These are phyloP conservation scores for Ophiocordyceps australis DNA, from an alignment of 2,329 filamentous ascomycete genomes.

Conservation along the genomic window DNA sequence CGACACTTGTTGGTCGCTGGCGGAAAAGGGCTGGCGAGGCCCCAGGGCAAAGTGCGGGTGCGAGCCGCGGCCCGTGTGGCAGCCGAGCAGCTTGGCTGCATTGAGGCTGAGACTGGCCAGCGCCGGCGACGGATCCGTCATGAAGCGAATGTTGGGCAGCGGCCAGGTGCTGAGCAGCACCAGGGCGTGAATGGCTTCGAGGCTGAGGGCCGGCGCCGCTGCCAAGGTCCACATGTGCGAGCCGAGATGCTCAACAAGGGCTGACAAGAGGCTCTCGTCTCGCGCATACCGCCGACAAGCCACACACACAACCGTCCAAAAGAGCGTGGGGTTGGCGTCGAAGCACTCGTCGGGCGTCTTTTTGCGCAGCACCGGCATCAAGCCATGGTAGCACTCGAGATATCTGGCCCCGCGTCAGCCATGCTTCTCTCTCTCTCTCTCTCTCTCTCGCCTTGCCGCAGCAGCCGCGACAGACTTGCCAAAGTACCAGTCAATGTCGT, in stretches of 20 bases:
- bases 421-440: too few species aligned
- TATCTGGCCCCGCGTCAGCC: slow-evolving; percentile 16
- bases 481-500: slow-evolving; percentile 38
- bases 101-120: slow-evolving; percentile 28
- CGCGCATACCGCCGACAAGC: slow-evolving; percentile 29
- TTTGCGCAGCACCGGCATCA: slow-evolving; percentile 29
- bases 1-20: slow-evolving; percentile 31
- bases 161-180: slow-evolving; percentile 33
- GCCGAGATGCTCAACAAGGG: slow-evolving; percentile 26
- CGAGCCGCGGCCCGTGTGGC: slow-evolving; percentile 32
- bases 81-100: slow-evolving; percentile 26
- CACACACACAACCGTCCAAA: slow-evolving; percentile 35
- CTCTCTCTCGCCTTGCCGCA: too few species aligned
- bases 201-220: slow-evolving; percentile 20
- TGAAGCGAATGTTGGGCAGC: slow-evolving; percentile 29
- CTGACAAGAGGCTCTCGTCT: slow-evolving; percentile 19
- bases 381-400: slow-evolving; percentile 31
- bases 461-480: slow-evolving; percentile 17
- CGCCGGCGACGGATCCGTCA: slow-evolving; percentile 29
- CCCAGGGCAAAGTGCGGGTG: slow-evolving; percentile 28
- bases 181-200: slow-evolving; percentile 31
- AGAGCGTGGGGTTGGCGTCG: slow-evolving; percentile 25
- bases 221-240: slow-evolving; percentile 25
- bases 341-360: slow-evolving; percentile 32
- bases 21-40: slow-evolving; percentile 19